Evolutionary conservation across 495 filamentous ascomycete genomes (phyloP).

Genomic region (Talaromyces nanjingensis): DNA sequence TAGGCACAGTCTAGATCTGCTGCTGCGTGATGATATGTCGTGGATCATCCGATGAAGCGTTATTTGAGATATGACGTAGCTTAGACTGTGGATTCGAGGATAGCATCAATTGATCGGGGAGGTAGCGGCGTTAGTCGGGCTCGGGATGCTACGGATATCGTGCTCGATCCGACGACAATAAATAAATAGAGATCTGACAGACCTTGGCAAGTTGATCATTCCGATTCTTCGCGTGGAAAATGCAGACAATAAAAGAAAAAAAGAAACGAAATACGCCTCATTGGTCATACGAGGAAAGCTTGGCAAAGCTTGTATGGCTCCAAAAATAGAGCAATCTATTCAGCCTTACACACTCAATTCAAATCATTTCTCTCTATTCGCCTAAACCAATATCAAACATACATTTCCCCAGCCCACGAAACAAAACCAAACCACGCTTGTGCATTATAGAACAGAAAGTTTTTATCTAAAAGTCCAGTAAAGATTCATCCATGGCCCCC

Average conservation of each 20-base stretch:
- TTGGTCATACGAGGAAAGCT: not conserved
- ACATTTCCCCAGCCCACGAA: not conserved
- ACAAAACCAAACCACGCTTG: not conserved
- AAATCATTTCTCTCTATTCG: too few species aligned
- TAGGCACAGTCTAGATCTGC: too few species aligned
- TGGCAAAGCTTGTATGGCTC: not conserved
- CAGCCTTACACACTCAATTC: not conserved
- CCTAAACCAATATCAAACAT: not conserved
- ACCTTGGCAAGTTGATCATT: not conserved
- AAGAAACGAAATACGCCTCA: not conserved
- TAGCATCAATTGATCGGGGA: too few species aligned
- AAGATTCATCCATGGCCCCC: not conserved
- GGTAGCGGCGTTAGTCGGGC: not conserved
- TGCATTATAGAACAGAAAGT: not conserved
- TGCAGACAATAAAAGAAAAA: not conserved
- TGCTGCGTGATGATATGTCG: not conserved
- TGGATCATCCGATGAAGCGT: not conserved
- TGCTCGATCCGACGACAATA: too few species aligned
- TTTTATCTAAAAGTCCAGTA: not conserved
- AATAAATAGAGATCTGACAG: too few species aligned
- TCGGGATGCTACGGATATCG: not conserved
- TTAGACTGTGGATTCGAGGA: too few species aligned
- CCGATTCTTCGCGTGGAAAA: not conserved
- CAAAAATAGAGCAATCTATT: not conserved
- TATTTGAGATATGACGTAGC: not conserved